phyloP scores from a whole-genome alignment of 768 basidiomycete species.

The Agrocybe praecox region DNA sequence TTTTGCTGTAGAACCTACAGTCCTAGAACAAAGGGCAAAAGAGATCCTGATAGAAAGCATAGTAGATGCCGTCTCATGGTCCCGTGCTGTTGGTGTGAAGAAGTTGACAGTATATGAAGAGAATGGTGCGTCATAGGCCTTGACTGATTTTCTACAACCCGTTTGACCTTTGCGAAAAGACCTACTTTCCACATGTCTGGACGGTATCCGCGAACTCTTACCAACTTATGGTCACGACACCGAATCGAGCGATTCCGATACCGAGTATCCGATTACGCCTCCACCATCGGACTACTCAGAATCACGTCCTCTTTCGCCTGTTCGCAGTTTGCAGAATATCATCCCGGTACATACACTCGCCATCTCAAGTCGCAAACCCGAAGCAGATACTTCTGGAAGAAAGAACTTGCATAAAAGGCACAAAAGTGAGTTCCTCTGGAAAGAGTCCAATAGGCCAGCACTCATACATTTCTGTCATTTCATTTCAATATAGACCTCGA shows the following conservation, averaged over 20 bases:
- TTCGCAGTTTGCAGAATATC: constrained; percentile 17
- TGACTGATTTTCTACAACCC: background rate
- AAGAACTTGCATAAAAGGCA: constrained; percentile 5
- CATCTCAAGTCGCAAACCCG: constrained; percentile 11
- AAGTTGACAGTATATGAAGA: constrained; percentile 75
- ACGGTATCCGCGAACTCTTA: constrained; percentile 43
- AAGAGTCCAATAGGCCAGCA: background rate
- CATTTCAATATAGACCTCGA: background rate
- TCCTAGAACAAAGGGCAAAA: constrained; percentile 36
- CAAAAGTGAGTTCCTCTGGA: background rate
- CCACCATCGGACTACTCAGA: constrained; percentile 73
- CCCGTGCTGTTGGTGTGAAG: constrained; percentile 59
- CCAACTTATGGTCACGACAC: constrained; percentile 22
- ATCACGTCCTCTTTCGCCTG: constrained; percentile 65
- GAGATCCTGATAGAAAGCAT: constrained; percentile 54
- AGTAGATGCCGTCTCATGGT: constrained; percentile 59
- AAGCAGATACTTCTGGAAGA: background rate
- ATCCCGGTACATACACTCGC: constrained; percentile 21
- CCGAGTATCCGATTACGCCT: constrained; percentile 77
- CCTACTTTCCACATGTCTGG: constrained; percentile 38
- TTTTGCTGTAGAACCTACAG: constrained; percentile 48
- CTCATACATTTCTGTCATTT: background rate
- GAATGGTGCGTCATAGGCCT: constrained; percentile 48
- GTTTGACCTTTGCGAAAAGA: constrained; percentile 31
- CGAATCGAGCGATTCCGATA: constrained; percentile 53